Conservation (phyloP, 2,329 filamentous ascomycete genomes). For the Xylariaceae sp. region DNA sequence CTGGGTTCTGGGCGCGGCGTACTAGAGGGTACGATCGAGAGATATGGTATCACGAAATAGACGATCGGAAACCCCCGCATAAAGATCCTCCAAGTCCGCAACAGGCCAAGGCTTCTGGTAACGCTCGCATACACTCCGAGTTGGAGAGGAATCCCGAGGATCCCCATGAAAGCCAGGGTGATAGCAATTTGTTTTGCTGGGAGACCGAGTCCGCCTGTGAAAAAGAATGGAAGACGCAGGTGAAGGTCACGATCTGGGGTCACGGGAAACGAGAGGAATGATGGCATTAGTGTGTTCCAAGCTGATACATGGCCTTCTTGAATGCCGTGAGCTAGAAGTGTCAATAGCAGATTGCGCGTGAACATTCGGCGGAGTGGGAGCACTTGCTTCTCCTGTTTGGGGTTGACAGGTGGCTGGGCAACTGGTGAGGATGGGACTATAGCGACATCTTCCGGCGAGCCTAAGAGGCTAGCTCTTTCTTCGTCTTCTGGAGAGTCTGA, state of each 20-base stretch:
- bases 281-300: conserved; percentile 12
- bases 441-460: too few species aligned
- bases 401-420: too few species aligned
- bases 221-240: conserved; percentile 9
- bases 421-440: too few species aligned
- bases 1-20: conserved; percentile 5
- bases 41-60: conserved; percentile 13
- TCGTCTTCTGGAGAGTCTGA: too few species aligned
- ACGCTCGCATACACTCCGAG: conserved; percentile 9
- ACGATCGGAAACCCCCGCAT: conserved; percentile 10
- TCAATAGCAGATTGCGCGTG: conserved; percentile 9
- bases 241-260: conserved; percentile 2
- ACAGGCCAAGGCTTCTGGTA: conserved; percentile 8
- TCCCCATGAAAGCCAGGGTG: conserved; percentile 9
- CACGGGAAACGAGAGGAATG: conserved; percentile 8
- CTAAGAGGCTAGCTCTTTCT: conserved; percentile 5
- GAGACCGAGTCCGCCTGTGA: conserved; percentile 9
- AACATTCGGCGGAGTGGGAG: conserved; percentile 10
- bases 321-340: conserved; percentile 7
- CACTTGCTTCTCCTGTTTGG: conserved; percentile 6
- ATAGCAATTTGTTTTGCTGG: conserved; percentile 10
- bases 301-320: conserved; percentile 13
- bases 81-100: conserved; percentile 10
- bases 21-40: conserved; percentile 10
- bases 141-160: conserved; percentile 10